Base-by-base conservation (phyloP, 2,329 filamentous ascomycete genomes). In the Aspergillus sp. region DNA sequence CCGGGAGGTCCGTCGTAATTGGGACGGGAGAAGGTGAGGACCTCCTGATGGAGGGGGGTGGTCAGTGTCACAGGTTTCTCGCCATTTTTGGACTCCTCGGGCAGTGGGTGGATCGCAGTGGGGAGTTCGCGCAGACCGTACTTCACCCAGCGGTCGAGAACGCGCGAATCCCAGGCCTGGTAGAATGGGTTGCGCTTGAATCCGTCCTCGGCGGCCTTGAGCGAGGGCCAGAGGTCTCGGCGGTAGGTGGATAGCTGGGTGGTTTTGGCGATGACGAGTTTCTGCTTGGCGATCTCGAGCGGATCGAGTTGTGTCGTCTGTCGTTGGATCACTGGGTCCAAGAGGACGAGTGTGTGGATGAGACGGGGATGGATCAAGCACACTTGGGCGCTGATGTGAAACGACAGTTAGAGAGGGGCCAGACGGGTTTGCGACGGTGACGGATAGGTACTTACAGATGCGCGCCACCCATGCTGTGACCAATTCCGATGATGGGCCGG, bases 41-140 rank as follows among this genome's bases (percentile, higher is more conserved):
- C 88, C 75, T 95, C 90, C 66, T 96, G 90, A 69, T 95, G 88
- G 63, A 92, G 90, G 0, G 90, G 87, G 0, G 93, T 97, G 2
- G 83, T 82, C 2, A 79, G 78, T 0, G 90, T 93, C 1, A 91
- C 86, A 0, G 81, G 71, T 0, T 84, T 60, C 14, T 62, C 53
- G 22, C 40, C 44, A 33, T 55, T 45, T 19, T 51, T 51, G 22
- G 45, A 38, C 19, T 44, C 26, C 24, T 61, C 53, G 10, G 64
- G 55, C 4, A 69, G 56, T 4, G 67, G 67, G 57, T 74, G 58
- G 47, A 72, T 66, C n/a, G 67, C 62, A 0, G 88, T 90, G 2
- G 89, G 88, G 2, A 86, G 76, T 14, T 87, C 80, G n/a, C 88
- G 82, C n/a, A 96, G 74, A 11, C 91, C 92, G 65, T 89, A 79